Percentiles rank a stretch among this genome's conserved stretches.
phyloP scores from a whole-genome alignment of 73 alveolate species.

The Blepharisma japonicum region DNA sequence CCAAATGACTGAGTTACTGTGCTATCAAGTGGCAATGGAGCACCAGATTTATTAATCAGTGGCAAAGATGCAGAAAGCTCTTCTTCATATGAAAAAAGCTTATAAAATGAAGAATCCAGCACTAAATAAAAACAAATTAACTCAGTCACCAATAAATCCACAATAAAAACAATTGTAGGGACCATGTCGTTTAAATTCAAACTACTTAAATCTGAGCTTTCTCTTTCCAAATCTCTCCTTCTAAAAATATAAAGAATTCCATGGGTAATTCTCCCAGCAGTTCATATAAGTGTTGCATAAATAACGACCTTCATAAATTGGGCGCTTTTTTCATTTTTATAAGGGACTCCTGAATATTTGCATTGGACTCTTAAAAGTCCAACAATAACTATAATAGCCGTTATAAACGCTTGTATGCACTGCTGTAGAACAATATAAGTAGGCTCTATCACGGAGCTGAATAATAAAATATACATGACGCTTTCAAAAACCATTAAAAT shows the following conservation, averaged over 20 bases:
- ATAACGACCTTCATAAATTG: not conserved
- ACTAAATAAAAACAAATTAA: slow-evolving; percentile 1
- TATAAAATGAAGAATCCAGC: not conserved
- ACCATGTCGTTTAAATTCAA: not conserved
- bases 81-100: not conserved
- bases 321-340: not conserved
- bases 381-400: not conserved
- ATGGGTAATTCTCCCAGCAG: slow-evolving; percentile 11
- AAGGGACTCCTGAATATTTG: slow-evolving; percentile 20
- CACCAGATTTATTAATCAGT: not conserved
- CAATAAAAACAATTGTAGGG: not conserved
- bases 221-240: not conserved
- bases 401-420: not conserved
- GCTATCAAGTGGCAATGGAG: not conserved
- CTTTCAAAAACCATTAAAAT: slow-evolving; percentile 4
- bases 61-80: not conserved
- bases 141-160: slow-evolving; percentile 19
- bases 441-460: not conserved
- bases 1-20: not conserved
- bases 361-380: slow-evolving; percentile 1
- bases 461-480: not conserved
- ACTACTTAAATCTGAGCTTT: not conserved
- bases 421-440: not conserved
- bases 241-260: slow-evolving; percentile 25
- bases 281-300: not conserved